Evolutionary conservation across 768 basidiomycete species (phyloP).

Genomic region (Mycena metata): DNA sequence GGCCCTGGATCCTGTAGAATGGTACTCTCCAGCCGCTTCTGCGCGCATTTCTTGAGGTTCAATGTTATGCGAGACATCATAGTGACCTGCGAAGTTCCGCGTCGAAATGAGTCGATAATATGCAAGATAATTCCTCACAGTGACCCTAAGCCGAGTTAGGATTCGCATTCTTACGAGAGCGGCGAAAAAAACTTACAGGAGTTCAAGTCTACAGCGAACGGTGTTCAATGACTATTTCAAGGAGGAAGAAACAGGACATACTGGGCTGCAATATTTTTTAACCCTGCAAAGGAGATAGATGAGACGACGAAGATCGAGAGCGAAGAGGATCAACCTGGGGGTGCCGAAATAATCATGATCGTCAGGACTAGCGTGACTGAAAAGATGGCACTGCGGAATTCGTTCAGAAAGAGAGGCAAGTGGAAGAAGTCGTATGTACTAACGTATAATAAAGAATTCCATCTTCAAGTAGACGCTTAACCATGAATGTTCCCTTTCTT

Average conservation of each 20-base stretch:
- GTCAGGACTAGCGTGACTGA: conserved; percentile 59
- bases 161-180: background rate
- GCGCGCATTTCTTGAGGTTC: conserved; percentile 62
- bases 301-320: background rate
- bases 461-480: conserved; percentile 59
- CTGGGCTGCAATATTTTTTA: conserved; percentile 64
- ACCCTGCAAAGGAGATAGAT: conserved; percentile 39
- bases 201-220: conserved; percentile 49
- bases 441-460: conserved; percentile 63
- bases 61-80: conserved; percentile 82
- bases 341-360: conserved; percentile 60
- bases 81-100: conserved; percentile 54
- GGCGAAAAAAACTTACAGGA: conserved; percentile 49
- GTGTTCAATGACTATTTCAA: background rate
- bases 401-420: background rate
- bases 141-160: conserved; percentile 22
- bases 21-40: conserved; percentile 34
- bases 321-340: conserved; percentile 38
- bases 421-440: background rate
- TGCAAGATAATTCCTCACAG: conserved; percentile 37
- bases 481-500: conserved; percentile 52
- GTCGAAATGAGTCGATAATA: background rate
- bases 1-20: conserved; percentile 30
- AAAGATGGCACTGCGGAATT: conserved; percentile 55
- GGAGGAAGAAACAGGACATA: conserved; percentile 41